Base-by-base conservation (phyloP, 2,329 filamentous ascomycete genomes). In the Clathrospora elynae region DNA sequence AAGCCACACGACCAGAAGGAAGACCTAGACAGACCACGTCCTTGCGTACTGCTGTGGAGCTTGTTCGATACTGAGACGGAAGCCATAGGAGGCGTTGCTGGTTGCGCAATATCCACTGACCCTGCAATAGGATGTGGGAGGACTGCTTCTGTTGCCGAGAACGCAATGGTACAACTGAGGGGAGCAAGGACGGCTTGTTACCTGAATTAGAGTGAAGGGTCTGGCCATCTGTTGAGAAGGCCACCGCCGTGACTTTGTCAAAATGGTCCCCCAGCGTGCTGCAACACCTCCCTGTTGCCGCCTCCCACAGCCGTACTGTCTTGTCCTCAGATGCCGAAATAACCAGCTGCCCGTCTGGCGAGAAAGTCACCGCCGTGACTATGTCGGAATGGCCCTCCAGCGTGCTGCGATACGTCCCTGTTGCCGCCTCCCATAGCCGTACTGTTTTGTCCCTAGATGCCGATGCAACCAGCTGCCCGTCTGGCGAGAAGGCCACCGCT, bases 1-100 rank as follows among this genome's bases (percentile, higher is more conserved):
- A 35, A 35, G 41, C 44, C 17, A 59, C 41, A 49, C 37, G 44
- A 37, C 50, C 52, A 41, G 54, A 61, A 40, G 35, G 35, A 47
- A 49, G 52, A 13, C 49, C 54, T 51, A 62, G 24, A 37, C 51
- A 44, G 53, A 58, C 42, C 40, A 29, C 50, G 42, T 46, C 39
- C 28, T 47, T 49, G 36, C 30, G 45, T 41, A 42, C 46, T 40
- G 47, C 51, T 46, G 40, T 40, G 46, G 24, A 41, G 26, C 11
- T 50, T 48, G 35, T 11, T 26, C 51, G 46, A 47, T 53, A 59
- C 39, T 57, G 43, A 31, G 42, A 36, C 35, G 57, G 55, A 19
- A 24, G 22, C 22, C 22, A 24, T 24, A 24, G 22, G 11, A 24
- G 6, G 22, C 22, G 22, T 6, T 24, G 7, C 11, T 24, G 22